Percentiles rank a stretch among this genome's conserved stretches.
phyloP scores from a whole-genome alignment of 2,329 filamentous ascomycete genomes.

The Madurella mycetomatis region DNA sequence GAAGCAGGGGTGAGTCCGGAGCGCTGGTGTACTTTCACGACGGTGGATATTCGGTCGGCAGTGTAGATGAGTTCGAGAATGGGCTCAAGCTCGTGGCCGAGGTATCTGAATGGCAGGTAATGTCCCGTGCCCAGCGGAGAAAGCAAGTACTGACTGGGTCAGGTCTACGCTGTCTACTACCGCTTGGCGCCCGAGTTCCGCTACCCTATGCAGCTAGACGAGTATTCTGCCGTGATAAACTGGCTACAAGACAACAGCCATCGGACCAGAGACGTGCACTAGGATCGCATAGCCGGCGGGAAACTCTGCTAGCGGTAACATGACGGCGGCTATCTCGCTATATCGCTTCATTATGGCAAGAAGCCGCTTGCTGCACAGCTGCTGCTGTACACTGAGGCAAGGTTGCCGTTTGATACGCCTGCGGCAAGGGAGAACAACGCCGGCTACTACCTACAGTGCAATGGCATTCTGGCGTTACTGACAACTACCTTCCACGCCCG shows the following conservation, averaged over 20 bases:
- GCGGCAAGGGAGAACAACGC: slow-evolving; percentile 11
- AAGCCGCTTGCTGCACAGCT: slow-evolving; percentile 9
- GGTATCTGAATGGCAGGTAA: slow-evolving; percentile 13
- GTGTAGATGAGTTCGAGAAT: slow-evolving; percentile 17
- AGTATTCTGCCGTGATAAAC: slow-evolving; percentile 17
- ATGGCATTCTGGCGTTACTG: slow-evolving; percentile 13
- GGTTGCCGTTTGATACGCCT: slow-evolving; percentile 8
- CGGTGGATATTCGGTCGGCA: slow-evolving; percentile 11
- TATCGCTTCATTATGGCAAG: slow-evolving; percentile 8
- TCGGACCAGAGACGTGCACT: slow-evolving; percentile 6
- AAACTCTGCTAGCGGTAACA: slow-evolving; percentile 12
- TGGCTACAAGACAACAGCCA: slow-evolving; percentile 9
- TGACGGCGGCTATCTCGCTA: slow-evolving; percentile 13
- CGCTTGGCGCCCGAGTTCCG: slow-evolving; percentile 13
- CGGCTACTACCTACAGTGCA: slow-evolving; percentile 9
- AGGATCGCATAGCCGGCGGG: slow-evolving; percentile 9
- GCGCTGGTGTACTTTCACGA: slow-evolving; percentile 17
- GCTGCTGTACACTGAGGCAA: slow-evolving; percentile 10
- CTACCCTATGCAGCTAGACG: slow-evolving; percentile 14
- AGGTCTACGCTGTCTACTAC: slow-evolving; percentile 15
- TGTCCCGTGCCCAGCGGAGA: background rate
- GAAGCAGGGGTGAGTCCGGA: slow-evolving; percentile 2
- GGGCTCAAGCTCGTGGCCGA: slow-evolving; percentile 16
- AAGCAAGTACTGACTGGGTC: background rate
- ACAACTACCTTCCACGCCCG: slow-evolving; percentile 10